Conservation (phyloP, 129 eudicot genomes). For the Scalesia atractyloides region DNA sequence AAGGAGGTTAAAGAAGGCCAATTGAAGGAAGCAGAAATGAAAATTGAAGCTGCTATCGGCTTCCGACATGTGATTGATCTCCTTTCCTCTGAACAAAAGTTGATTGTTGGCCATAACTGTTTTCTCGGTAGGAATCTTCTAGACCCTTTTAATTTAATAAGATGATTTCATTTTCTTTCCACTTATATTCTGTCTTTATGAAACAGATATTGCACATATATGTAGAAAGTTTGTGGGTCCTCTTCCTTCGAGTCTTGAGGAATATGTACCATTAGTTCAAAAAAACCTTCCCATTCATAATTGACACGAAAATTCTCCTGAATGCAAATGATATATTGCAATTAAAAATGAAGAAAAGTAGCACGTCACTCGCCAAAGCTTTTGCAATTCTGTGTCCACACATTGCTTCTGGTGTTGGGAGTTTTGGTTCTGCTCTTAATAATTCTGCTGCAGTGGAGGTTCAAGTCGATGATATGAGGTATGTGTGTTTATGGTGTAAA, state of each 20-base stretch:
- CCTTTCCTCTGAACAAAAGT: conserved; percentile 75
- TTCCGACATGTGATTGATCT: conserved; percentile 95
- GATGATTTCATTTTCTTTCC: background rate
- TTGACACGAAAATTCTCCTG: conserved; percentile 82
- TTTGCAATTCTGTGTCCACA: conserved; percentile 75
- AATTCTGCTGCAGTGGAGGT: conserved; percentile 74
- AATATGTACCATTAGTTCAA: conserved; percentile 52
- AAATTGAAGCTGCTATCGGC: conserved; percentile 73
- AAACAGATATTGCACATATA: conserved; percentile 85
- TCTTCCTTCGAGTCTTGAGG: conserved; percentile 77
- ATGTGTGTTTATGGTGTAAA: conserved; percentile 24
- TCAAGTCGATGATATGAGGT: conserved; percentile 96
- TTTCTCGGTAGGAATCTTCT: conserved; percentile 66
- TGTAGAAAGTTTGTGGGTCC: conserved; percentile 85
- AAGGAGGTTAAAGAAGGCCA: conserved; percentile 59
- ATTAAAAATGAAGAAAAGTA: conserved; percentile 52
- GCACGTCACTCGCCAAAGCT: conserved; percentile 85
- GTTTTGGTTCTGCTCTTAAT: conserved; percentile 34
- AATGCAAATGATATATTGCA: conserved; percentile 48
- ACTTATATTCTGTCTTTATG: conserved; percentile 16
- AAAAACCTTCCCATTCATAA: conserved; percentile 64
- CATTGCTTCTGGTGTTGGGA: conserved; percentile 47
- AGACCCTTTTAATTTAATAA: conserved; percentile 1
- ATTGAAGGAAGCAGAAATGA: conserved; percentile 53
- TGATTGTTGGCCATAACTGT: conserved; percentile 95